Base-by-base conservation (phyloP, 192 early-diverging fungal genomes). In the Coemansia sp. region DNA sequence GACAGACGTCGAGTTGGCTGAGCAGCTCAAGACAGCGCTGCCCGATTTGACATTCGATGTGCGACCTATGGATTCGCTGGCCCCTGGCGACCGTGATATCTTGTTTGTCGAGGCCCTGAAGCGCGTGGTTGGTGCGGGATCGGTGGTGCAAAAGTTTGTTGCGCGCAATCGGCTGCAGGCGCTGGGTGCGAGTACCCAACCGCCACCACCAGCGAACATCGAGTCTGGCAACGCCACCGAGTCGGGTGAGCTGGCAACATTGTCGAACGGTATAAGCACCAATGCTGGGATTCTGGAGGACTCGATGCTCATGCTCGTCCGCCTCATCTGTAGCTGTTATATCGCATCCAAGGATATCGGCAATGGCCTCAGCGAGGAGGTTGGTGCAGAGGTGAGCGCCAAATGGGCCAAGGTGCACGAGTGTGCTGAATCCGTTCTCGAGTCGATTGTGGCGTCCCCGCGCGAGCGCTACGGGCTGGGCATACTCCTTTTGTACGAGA, bases 221-320 rank as follows among this genome's bases (percentile, higher is more conserved):
- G 69, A 7, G 35, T 6, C 17, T 19, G 59, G 35, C 37, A 33
- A 64, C 5, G 32, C 38, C 28, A 60, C 60, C 6, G 70, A 72
- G 46, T 37, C 42, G 8, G 59, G 64, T 4, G 64, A 47, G 1
- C 35, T 11, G 37, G 30, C 37, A 3, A 16, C 39, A 23, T 55
- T 83, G 63, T 26, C 65, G 14, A 77, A 75, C 60, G 80, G 80
- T 0, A 39, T 75, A 49, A 77, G 69, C 63, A 75, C 80, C 0
- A 83, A 77, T 53, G 68, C 72, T 13, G 75, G 75, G 14, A 58
- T 83, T 0, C 67, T 83, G 38, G 80, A 83, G 49, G 80, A 83
- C 64, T 67, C 69, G 44, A 72, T 76, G 60, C 52, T 83, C 55
- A 63, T 77, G 68, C 75, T 83, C 3, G 80, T 83, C 49, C 75